A percentile compares a stretch with the other conserved stretches of the same genome.
phyloP scores from a whole-genome alignment of 805 yeast genomes.

The Candida succiphila region DNA sequence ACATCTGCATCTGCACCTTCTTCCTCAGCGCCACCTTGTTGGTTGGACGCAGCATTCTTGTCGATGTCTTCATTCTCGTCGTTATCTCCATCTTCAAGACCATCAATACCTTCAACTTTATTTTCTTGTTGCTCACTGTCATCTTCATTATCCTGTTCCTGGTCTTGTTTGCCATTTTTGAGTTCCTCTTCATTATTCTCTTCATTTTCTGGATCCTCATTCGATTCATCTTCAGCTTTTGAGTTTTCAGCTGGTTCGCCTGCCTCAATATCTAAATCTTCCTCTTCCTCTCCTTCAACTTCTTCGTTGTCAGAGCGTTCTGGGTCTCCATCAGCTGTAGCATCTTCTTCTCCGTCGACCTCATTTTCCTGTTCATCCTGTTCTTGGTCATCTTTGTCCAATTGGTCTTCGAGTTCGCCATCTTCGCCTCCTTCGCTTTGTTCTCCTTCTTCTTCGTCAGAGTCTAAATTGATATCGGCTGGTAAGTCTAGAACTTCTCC shows the following conservation, averaged over 20 bases:
- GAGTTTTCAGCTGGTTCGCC: slow-evolving; percentile 12
- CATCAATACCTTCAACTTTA: slow-evolving; percentile 8
- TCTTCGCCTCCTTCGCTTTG: slow-evolving; percentile 21
- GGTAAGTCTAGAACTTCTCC: slow-evolving; percentile 83
- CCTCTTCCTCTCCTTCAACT: slow-evolving; percentile 13
- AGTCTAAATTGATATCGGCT: slow-evolving; percentile 83
- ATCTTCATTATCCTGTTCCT: slow-evolving; percentile 13
- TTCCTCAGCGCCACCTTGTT: slow-evolving; percentile 22
- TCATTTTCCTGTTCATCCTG: slow-evolving; percentile 16
- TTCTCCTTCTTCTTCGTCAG: slow-evolving; percentile 51
- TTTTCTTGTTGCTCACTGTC: slow-evolving; percentile 16
- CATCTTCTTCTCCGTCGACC: slow-evolving; percentile 8
- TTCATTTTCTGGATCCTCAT: slow-evolving; percentile 11
- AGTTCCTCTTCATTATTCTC: slow-evolving; percentile 17
- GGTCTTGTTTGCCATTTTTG: slow-evolving; percentile 20
- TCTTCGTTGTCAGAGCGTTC: slow-evolving; percentile 4
- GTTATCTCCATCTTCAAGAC: slow-evolving; percentile 23
- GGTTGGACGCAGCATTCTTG: slow-evolving; percentile 24
- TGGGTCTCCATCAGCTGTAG: slow-evolving; percentile 12
- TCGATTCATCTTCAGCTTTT: slow-evolving; percentile 1
- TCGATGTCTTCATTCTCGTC: slow-evolving; percentile 18
- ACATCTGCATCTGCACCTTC: slow-evolving; percentile 29
- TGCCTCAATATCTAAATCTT: slow-evolving; percentile 16
- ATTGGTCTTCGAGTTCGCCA: slow-evolving; percentile 16
- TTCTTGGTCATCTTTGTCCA: slow-evolving; percentile 12